Base-by-base conservation (phyloP, 805 yeast species). In the Starmerella ratchasimensis region DNA sequence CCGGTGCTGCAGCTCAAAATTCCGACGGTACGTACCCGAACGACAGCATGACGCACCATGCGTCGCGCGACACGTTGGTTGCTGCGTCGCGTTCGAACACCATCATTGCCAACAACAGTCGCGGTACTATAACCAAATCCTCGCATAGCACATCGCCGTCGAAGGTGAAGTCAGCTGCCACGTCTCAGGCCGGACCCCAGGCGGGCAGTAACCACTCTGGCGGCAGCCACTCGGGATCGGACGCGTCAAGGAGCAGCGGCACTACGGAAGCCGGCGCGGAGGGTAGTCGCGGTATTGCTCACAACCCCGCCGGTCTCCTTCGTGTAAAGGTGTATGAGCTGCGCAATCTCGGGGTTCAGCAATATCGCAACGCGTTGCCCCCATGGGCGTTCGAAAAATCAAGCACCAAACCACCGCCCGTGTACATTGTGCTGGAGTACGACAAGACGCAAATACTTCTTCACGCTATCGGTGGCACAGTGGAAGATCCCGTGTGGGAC, bases 361-460 rank as follows among this genome's bases (percentile, higher is more conserved):
- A 74, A 67, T 44, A 69, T 74, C 17, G 33, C 15, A 18, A 25
- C n/a, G 27, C 16, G 19, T 32, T 51, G 19, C 55, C 55, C 3
- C 17, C 38, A n/a, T 50, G 53, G 52, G 48, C 48, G 5, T 34
- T 42, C 34, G 55, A 51, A 13, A 68, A 69, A 22, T 54, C 74
- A 47, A 65, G 65, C 36, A 61, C 68, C 25, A 44, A 50, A 44
- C 74, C 73, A 48, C 72, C 90, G 14, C 67, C 93, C 42, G 68
- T 90, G 27, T 82, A 81, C 58, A 69, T 86, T 52, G 83, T 94
- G 2, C 67, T 90, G 31, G 99, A 90, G 59, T 88, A 84, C 55
- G 99, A 90, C 60, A 90, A 90, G 59, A 83, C 88, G 35, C 90
- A 86, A 47, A 78, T 90, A 46, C 70, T 84, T 13, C 74, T 88